Evolutionary conservation across 352 stramenopile genomes (phyloP), one percentile per base, ranked within the genome.

Genomic region (Thraustochytrium sp.): DNA sequence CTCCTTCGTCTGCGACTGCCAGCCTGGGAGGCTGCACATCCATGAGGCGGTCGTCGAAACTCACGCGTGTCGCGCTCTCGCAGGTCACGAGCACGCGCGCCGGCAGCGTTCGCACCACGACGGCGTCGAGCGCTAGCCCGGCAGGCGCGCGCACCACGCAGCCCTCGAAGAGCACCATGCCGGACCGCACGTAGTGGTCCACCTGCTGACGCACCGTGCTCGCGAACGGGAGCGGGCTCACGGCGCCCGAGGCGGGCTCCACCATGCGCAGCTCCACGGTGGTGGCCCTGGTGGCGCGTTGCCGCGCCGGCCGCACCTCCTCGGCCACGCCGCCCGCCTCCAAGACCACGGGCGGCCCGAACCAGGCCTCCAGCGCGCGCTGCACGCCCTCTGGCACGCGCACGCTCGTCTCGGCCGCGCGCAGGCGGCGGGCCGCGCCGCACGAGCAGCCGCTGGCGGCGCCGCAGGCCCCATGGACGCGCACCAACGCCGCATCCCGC

Each of bases 231-330:
- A 77, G 34, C 8, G n/a, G 29, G 11, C 11, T 38, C 13, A 36
- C 18, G 9, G 16, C 8, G 65, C 49, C 65, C 49, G 49, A 18
- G 46, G 13, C 65, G 11, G 29, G n/a, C 9, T 62, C 42, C 11
- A 62, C 8, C 65, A 77, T 77, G 31, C 65, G 65, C 40, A 77
- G 46, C 26, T 55, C 49, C 11, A 77, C 65, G 31, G 13, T 72
- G 9, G 40, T 46, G 16, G 59, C 59, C 9, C 36, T 5, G 9
- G 59, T n/a, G 9, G 51, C 26, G 21, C n/a, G 51, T n/a, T 13
- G 26, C 13, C 26, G 26, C 0, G 31, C 9, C 5, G 16, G 16
- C 51, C 9, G 1, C 16, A 34, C 9, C 26, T 34, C 51, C 2
- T 59, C 26, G 51, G 51, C 31, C 51, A n/a, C 9, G 51, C 8